Evolutionary conservation across 2,329 filamentous ascomycete genomes (phyloP).

Genomic region (Paecilomyces formosus): DNA sequence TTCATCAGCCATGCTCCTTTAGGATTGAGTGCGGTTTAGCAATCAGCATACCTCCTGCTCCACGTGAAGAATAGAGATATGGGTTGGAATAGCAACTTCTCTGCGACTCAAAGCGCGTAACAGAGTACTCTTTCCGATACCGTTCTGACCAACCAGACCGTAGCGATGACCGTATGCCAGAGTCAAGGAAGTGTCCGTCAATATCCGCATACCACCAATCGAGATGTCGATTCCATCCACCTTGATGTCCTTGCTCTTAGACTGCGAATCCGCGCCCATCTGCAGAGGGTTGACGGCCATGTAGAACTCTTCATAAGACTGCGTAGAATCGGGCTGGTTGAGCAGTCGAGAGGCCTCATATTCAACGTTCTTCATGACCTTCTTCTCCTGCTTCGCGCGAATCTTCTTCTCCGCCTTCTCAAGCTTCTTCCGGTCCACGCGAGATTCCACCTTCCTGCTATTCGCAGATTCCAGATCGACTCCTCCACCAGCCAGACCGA

Average conservation of each 20-base stretch:
- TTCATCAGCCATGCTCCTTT: slow-evolving; percentile 10
- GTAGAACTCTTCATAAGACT: slow-evolving; percentile 99
- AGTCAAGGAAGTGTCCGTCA: slow-evolving; percentile 84
- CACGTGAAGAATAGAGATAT: slow-evolving; percentile 98
- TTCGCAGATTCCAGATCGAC: slow-evolving; percentile 95
- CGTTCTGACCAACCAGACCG: slow-evolving; percentile 97
- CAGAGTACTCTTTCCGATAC: slow-evolving; percentile 96
- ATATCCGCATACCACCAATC: slow-evolving; percentile 79
- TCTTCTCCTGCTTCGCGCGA: slow-evolving; percentile 96
- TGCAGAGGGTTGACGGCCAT: slow-evolving; percentile 98
- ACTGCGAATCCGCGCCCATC: slow-evolving; percentile 59
- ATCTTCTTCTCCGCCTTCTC: slow-evolving; percentile 98
- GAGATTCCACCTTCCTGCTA: slow-evolving; percentile 87
- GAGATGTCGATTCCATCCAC: slow-evolving; percentile 92
- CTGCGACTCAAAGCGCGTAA: slow-evolving; percentile 82
- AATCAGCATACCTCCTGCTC: slow-evolving; percentile 74
- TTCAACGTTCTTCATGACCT: slow-evolving; percentile 95
- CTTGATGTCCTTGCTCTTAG: slow-evolving; percentile 99
- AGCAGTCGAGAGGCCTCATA: slow-evolving; percentile 92
- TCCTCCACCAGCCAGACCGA: slow-evolving; percentile 73
- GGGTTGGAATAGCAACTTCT: slow-evolving; percentile 90
- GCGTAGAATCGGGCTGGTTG: slow-evolving; percentile 69
- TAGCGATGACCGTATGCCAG: slow-evolving; percentile 90
- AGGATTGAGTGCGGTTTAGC: not conserved
- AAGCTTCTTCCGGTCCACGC: slow-evolving; percentile 96